Evolutionary conservation across 208 protist species (phyloP).

Genomic region (Acanthamoeba sp.): DNA sequence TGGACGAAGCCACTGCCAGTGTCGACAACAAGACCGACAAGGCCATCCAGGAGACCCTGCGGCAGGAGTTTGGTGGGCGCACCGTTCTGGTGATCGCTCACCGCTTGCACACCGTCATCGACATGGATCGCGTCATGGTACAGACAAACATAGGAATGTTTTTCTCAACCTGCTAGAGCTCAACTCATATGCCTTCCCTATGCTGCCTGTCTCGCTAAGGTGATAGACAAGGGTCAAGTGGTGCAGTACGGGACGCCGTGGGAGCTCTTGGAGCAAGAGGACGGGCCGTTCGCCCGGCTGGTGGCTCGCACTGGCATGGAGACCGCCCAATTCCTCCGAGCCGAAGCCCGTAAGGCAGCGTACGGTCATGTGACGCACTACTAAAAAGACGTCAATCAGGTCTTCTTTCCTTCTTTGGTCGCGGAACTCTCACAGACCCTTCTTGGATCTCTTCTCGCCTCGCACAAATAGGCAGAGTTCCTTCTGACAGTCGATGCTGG

Average conservation of each 20-base stretch:
- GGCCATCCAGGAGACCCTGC: conserved; percentile 90
- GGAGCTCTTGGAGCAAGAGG: background rate
- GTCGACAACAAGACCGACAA: conserved; percentile 83
- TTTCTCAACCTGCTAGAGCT: too few relatives aligned
- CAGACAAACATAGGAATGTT: background rate
- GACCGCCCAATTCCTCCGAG: background rate
- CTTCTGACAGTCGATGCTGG: too few relatives aligned
- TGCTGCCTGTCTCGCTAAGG: background rate
- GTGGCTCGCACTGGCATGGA: background rate
- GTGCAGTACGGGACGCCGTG: conserved; percentile 6
- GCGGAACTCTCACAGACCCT: too few relatives aligned
- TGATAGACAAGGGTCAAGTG: conserved; percentile 25
- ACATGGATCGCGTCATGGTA: conserved; percentile 46
- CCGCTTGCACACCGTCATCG: conserved; percentile 88
- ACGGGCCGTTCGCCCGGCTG: background rate
- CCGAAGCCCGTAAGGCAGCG: background rate
- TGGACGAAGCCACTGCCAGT: conserved; percentile 90
- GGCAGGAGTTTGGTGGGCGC: conserved; percentile 82
- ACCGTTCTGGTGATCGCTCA: conserved; percentile 88
- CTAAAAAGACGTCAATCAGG: too few relatives aligned
- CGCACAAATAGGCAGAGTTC: too few relatives aligned
- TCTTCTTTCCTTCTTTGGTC: too few relatives aligned
- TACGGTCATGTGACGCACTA: too few relatives aligned
- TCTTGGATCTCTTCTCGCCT: too few relatives aligned
- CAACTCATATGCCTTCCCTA: background rate